Conservation (phyloP, 148 eudicot genomes). For the Dysphania ambrosioides region DNA sequence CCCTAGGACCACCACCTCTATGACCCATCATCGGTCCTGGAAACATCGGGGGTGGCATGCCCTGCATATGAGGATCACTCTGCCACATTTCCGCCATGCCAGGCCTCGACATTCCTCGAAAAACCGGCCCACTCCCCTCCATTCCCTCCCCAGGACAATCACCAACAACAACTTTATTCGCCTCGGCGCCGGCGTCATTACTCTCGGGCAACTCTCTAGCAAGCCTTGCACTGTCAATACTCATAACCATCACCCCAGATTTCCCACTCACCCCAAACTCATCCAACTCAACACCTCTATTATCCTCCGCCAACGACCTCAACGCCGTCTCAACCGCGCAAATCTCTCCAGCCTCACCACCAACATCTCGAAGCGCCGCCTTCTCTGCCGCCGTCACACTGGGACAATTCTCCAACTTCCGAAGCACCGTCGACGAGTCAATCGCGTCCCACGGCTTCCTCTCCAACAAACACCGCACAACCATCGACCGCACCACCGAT, state of each 20-base stretch:
- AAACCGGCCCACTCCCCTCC: slow-evolving; percentile 21
- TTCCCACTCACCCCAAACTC: slow-evolving; percentile 75
- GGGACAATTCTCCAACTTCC: slow-evolving; percentile 66
- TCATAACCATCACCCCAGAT: slow-evolving; percentile 73
- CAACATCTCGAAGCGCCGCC: slow-evolving; percentile 58
- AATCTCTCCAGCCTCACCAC: slow-evolving; percentile 60
- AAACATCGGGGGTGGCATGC: slow-evolving; percentile 45
- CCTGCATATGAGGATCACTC: slow-evolving; percentile 35
- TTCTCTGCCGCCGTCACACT: slow-evolving; percentile 42
- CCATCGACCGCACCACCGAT: slow-evolving; percentile 59
- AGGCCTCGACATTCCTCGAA: slow-evolving; percentile 41
- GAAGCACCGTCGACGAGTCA: slow-evolving; percentile 69
- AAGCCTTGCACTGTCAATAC: slow-evolving; percentile 54
- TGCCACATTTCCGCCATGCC: slow-evolving; percentile 60
- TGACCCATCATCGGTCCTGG: slow-evolving; percentile 54
- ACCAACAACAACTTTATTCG: slow-evolving; percentile 18
- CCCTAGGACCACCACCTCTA: slow-evolving; percentile 51
- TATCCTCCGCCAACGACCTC: slow-evolving; percentile 67
- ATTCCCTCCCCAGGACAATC: slow-evolving; percentile 21
- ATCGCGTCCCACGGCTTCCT: slow-evolving; percentile 62
- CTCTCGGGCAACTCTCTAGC: slow-evolving; percentile 59
- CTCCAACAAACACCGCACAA: slow-evolving; percentile 69
- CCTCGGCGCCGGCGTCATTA: slow-evolving; percentile 28
- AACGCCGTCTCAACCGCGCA: slow-evolving; percentile 66
- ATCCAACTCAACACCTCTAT: slow-evolving; percentile 67